Evolutionary conservation across 2,329 filamentous ascomycete genomes (phyloP), one percentile per base, ranked within the genome.

Genomic region (Ilyonectria mors-panacis): DNA sequence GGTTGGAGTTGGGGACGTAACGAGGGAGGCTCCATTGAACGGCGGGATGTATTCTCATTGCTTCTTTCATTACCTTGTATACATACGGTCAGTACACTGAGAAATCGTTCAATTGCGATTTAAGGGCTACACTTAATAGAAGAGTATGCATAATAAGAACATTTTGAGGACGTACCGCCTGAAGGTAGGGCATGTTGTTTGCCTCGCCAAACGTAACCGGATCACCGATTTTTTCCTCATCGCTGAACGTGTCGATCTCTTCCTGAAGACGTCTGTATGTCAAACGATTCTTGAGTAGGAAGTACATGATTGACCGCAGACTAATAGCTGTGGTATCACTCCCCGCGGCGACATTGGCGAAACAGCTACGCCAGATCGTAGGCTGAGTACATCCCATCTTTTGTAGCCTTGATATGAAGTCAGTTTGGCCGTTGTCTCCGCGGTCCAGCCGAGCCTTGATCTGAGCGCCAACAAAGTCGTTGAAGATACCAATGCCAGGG

Each of bases 321-420:
- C 63, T 65, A 4, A 65, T 65, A 1, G 50, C 56, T 1, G 57
- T 65, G 3, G 63, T 65, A 33, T 65, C 63, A 21, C 56, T 60
- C 12, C 63, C 63, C 9, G 63, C 63, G 1, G 56, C 57, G n/a
- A 65, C 50, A 33, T 65, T 61, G 33, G 57, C 35, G 7, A 56
- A 45, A 9, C 63, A 61, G 57, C 42, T 61, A n/a, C 56, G 42
- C 56, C 56, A 60, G 6, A 65, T 61, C 5, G 57, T 65, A 2
- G 50, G 28, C 3, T 65, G 57, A 2, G 19, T 23, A 12, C 45
- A 39, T 33, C 57, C 56, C 63, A 65, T 57, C 3, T 51, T 60
- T 19, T 56, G 44, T 21, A 65, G 5, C 21, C 44, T 48, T 12
- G 57, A 55, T 1, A 65, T 33, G 10, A 65, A 65, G 33, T 65